phyloP scores from a whole-genome alignment of 2,329 filamentous ascomycete species.

The Aspergillus udagawae region DNA sequence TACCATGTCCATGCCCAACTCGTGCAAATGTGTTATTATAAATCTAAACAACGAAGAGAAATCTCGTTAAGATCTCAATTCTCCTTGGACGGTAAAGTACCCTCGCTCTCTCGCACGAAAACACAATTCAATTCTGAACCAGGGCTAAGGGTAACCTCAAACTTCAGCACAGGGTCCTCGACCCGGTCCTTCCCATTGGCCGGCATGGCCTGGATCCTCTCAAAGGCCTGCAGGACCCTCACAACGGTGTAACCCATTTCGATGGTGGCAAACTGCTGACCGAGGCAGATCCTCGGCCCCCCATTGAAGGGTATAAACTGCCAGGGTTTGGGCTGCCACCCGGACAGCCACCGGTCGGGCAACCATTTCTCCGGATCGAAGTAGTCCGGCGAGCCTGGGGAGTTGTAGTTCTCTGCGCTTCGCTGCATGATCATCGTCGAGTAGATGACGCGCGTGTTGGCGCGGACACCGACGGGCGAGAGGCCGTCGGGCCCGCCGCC shows the following conservation, averaged over 20 bases:
- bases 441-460: conserved; percentile 48
- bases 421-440: conserved; percentile 52
- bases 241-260: conserved; percentile 53
- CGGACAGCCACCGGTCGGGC: conserved; percentile 49
- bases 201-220: conserved; percentile 32
- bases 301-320: conserved; percentile 55
- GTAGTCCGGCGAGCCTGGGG: conserved; percentile 31
- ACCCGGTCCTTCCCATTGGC: conserved; percentile 28
- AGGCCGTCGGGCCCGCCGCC: conserved; percentile 52
- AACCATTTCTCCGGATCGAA: conserved; percentile 44
- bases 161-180: conserved; percentile 32
- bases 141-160: conserved; percentile 38
- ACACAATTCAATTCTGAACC: conserved; percentile 38
- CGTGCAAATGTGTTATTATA: background rate
- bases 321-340: conserved; percentile 51
- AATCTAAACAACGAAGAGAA: background rate
- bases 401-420: conserved; percentile 47
- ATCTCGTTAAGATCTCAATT: background rate
- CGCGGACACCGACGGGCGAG: conserved; percentile 44
- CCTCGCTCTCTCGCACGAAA: conserved; percentile 30
- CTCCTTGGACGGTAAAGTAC: background rate
- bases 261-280: conserved; percentile 57
- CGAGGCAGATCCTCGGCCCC: conserved; percentile 53
- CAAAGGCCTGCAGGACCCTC: conserved; percentile 41
- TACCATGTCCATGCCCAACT: background rate